Evolutionary conservation across 129 eudicot genomes (phyloP), one percentile per base, ranked within the genome.

Genomic region (Ambrosia artemisiifolia): DNA sequence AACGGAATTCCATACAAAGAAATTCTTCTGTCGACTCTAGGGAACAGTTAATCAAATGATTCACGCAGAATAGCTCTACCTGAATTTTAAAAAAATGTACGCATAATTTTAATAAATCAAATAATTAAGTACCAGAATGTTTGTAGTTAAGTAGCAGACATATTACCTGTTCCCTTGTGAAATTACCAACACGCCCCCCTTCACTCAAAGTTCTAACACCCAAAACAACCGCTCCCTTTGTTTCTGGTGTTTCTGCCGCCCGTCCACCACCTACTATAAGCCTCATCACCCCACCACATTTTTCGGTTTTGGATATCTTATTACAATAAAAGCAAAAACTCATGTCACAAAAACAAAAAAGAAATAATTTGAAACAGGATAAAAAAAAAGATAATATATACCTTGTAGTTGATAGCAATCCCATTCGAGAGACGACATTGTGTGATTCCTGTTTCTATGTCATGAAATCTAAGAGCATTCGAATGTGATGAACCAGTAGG

Each of bases 191-290:
- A 75, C 99, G 99, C 18, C 99, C 99, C 18, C 99, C 99, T 65
- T 95, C 99, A 83, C 99, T 95, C 67, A 95, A 86, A 69, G 99
- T 88, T 63, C 99, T 86, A 72, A 95, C 99, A 11, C 99, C 97
- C 78, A 95, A 90, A 55, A 95, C 91, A 69, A 95, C 97, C 34
- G 97, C 87, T 62, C 99, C 99, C 74, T 75, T 90, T 34, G 86
- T 70, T 46, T 90, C 91, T 69, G 82, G 63, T 42, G 79, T 88
- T 83, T 95, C 99, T 54, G 95, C 86, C 7, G 99, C 99, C 79
- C 99, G 81, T 54, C 99, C 99, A 73, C 99, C 99, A 66, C 99
- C 91, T 75, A 95, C 99, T 82, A 95, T 90, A 67, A 95, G 94
- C 69, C 99, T 85, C 99, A 95, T 95, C 80, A 90, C 99, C 69